These are phyloP conservation scores for Bromus sterilis DNA, from an alignment of 176 grass and related monocot species.

Conservation along the genomic window DNA sequence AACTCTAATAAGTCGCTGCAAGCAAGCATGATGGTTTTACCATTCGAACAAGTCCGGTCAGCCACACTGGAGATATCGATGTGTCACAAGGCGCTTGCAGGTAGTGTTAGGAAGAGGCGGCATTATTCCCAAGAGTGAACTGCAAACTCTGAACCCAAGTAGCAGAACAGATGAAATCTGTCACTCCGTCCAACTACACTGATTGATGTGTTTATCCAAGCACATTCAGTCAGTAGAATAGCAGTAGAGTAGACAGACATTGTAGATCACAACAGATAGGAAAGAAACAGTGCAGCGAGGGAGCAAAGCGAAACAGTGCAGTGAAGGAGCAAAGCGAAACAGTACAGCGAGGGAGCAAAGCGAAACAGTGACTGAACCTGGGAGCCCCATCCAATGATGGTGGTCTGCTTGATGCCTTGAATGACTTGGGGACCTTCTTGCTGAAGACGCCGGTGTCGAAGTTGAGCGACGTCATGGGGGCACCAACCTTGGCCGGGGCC, in stretches of 20 bases:
- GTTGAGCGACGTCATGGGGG: conserved; percentile 45
- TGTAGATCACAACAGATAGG: not conserved
- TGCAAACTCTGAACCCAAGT: not conserved
- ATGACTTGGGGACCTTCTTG: conserved; percentile 75
- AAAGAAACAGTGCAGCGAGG: not conserved
- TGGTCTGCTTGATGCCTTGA: conserved; percentile 80
- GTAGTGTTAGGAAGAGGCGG: too few relatives aligned
- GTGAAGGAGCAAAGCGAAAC: too few relatives aligned
- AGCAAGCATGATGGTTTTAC: too few relatives aligned
- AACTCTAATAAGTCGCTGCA: too few relatives aligned
- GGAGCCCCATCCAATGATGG: conserved; percentile 72
- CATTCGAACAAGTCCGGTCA: too few relatives aligned
- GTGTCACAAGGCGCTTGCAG: too few relatives aligned
- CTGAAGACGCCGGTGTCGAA: conserved; percentile 66
- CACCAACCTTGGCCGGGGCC: conserved; percentile 28
- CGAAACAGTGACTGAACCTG: conserved; percentile 31
- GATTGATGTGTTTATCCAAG: not conserved
- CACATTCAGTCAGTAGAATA: not conserved
- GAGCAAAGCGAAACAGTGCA: not conserved
- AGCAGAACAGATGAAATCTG: not conserved
- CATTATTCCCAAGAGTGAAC: too few relatives aligned
- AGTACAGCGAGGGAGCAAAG: not conserved
- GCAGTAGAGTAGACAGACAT: not conserved
- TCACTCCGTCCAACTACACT: not conserved
- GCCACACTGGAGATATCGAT: too few relatives aligned